These are phyloP conservation scores for Dissoconium aciculare DNA, from an alignment of 2,329 filamentous ascomycete species.

Conservation along the genomic window DNA sequence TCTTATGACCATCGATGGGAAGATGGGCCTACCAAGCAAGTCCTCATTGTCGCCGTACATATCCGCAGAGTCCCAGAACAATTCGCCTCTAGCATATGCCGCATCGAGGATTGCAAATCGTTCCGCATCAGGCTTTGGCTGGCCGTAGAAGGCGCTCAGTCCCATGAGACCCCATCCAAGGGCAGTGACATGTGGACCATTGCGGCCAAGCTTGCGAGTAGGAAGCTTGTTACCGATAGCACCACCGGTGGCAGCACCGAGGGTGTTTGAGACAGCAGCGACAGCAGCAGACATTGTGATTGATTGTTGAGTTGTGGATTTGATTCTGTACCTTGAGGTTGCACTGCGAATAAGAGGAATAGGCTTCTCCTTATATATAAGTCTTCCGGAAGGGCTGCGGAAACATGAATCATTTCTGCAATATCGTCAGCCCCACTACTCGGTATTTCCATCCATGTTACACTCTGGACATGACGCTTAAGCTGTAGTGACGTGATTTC, in stretches of 20 bases:
- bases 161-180: conserved; percentile 44
- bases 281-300: too few species aligned
- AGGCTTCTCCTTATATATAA: too few species aligned
- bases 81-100: conserved; percentile 36
- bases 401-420: too few species aligned
- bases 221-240: conserved; percentile 22
- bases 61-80: conserved; percentile 36
- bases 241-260: conserved; percentile 13
- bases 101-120: conserved; percentile 38
- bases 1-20: too few species aligned
- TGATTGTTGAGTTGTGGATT: too few species aligned
- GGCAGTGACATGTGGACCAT: conserved; percentile 37
- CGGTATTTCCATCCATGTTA: too few species aligned
- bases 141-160: conserved; percentile 32
- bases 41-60: conserved; percentile 31
- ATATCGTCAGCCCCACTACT: too few species aligned
- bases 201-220: conserved; percentile 36
- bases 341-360: too few species aligned
- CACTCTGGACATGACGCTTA: too few species aligned
- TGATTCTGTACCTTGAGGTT: too few species aligned
- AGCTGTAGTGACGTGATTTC: too few species aligned
- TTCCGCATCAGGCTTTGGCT: conserved; percentile 35
- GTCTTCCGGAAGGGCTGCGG: too few species aligned
- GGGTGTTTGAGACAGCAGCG: conserved; percentile 11
- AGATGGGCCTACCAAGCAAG: conserved; percentile 30